Percentiles rank a stretch among this genome's conserved stretches.
Conservation (phyloP, 768 basidiomycete genomes). For the Hygrophorus russula region DNA sequence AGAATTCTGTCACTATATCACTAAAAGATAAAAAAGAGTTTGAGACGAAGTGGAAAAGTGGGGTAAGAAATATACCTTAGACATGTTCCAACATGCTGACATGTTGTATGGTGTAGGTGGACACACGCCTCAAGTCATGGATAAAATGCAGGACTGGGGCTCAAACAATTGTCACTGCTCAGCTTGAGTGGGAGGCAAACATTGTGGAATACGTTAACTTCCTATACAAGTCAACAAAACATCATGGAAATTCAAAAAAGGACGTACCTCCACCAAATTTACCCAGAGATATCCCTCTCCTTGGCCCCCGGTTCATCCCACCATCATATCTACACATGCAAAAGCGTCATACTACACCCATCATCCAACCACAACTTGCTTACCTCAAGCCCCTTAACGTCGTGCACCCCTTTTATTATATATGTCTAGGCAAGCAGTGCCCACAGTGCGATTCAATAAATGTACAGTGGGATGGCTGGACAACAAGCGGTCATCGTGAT, state of each 20-base stretch:
- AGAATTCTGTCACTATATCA: neutral
- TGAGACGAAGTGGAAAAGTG: neutral
- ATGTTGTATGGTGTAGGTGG: neutral
- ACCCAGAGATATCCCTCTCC: conserved; percentile 8
- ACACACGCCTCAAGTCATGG: neutral
- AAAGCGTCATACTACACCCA: conserved; percentile 1
- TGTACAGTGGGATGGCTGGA: conserved; percentile 2
- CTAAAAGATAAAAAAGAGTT: neutral
- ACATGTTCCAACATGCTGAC: neutral
- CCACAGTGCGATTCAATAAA: conserved; percentile 3
- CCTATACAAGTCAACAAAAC: conserved; percentile 6
- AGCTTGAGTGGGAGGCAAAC: conserved; percentile 13
- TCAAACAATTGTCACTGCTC: neutral
- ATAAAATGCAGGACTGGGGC: neutral
- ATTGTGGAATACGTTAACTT: conserved; percentile 13
- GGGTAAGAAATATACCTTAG: neutral
- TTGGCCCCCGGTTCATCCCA: conserved; percentile 14
- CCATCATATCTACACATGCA: conserved; percentile 9
- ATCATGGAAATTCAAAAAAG: conserved; percentile 2
- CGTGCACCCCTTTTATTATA: conserved; percentile 5
- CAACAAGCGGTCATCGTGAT: neutral
- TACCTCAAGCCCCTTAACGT: conserved; percentile 4
- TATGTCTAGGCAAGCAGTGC: neutral
- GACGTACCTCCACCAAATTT: neutral
- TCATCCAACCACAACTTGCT: neutral